A percentile compares a stretch with the other conserved stretches of the same genome.
These are phyloP conservation scores for Colletotrichum lupini DNA, from an alignment of 2,329 filamentous ascomycete genomes.

Conservation along the genomic window DNA sequence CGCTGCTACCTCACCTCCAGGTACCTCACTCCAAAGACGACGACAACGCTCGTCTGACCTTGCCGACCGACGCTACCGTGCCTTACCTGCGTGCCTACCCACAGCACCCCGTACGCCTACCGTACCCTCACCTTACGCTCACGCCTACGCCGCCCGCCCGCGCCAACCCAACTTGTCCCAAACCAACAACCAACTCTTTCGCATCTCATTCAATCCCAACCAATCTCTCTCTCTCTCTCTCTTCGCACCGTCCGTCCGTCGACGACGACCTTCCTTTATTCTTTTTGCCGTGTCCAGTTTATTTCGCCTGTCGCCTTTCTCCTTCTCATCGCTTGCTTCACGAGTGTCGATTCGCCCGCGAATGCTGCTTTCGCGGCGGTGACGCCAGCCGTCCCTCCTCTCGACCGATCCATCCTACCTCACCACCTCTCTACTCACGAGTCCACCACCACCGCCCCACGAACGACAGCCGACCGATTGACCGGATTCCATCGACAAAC, in stretches of 20 bases:
- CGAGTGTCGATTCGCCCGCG: slow-evolving; percentile 24
- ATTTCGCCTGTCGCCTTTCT: neutral
- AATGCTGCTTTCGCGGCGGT: slow-evolving; percentile 37
- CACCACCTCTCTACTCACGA: neutral
- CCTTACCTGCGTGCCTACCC: neutral
- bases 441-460: neutral
- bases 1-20: neutral
- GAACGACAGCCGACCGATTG: slow-evolving; percentile 18
- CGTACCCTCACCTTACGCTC: neutral
- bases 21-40: neutral
- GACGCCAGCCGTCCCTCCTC: slow-evolving; percentile 38
- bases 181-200: neutral
- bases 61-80: neutral
- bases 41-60: slow-evolving; percentile 29
- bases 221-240: slow-evolving; percentile 3
- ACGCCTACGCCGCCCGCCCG: neutral
- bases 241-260: slow-evolving; percentile 6
- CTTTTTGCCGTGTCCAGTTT: neutral
- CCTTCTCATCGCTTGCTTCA: neutral
- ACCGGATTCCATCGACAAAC: slow-evolving; percentile 27
- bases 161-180: neutral
- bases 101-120: neutral
- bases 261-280: slow-evolving; percentile 13
- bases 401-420: slow-evolving; percentile 27
- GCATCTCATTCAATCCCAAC: slow-evolving; percentile 10